Evolutionary conservation across 106 monocot genomes (phyloP).

Genomic region (Posidonia australis): DNA sequence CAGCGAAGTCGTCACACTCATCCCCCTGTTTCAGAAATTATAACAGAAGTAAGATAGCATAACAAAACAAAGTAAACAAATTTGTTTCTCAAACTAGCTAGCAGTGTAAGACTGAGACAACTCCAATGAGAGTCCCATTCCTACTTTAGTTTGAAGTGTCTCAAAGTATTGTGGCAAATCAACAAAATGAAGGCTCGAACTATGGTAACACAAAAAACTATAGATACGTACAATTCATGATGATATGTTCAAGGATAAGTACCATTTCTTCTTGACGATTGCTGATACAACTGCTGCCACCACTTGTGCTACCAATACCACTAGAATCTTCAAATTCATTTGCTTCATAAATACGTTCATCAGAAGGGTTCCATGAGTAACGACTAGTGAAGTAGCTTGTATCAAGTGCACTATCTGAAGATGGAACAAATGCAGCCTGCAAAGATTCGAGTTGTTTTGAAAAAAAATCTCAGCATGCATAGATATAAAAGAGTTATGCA

Average conservation of each 20-base stretch:
- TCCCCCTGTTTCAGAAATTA: conserved; percentile 39
- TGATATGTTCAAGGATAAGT: conserved; percentile 1
- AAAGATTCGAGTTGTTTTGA: conserved; percentile 9
- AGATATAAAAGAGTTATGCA: background rate
- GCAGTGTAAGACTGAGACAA: background rate
- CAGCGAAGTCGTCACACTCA: conserved; percentile 48
- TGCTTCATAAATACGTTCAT: conserved; percentile 71
- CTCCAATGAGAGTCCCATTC: background rate
- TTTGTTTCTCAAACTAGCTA: no score
- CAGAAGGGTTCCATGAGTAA: conserved; percentile 87
- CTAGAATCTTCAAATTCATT: conserved; percentile 85
- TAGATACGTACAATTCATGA: background rate
- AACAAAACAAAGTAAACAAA: no score
- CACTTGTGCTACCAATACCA: conserved; percentile 77
- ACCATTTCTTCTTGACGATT: conserved; percentile 77
- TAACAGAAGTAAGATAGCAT: no score
- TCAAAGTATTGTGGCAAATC: background rate
- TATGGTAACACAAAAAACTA: background rate
- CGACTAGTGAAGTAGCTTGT: conserved; percentile 98
- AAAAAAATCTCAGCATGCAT: background rate
- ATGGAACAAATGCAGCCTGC: conserved; percentile 98
- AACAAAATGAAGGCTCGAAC: background rate
- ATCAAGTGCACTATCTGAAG: conserved; percentile 80
- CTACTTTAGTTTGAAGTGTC: background rate
- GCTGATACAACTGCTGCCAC: conserved; percentile 83